These are phyloP conservation scores for Taphrina betulina DNA, from an alignment of 1,139 yeast species.

Conservation along the genomic window DNA sequence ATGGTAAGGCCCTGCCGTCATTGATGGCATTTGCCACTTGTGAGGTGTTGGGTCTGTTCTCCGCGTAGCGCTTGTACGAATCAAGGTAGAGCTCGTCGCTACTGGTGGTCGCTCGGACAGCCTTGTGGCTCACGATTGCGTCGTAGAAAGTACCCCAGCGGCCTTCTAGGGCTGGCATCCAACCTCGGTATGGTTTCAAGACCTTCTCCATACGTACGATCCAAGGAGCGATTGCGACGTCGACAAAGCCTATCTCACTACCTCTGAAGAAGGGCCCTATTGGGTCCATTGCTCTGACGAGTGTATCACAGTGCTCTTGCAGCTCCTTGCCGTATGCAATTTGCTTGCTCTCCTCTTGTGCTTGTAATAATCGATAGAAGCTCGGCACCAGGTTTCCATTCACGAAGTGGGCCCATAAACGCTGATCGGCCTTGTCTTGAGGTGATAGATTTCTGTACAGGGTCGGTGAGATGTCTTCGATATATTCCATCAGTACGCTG, in stretches of 20 bases:
- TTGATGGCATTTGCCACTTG: slow-evolving; percentile 33
- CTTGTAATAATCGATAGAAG: slow-evolving; percentile 30
- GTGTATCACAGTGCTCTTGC: slow-evolving; percentile 10
- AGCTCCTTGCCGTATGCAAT: slow-evolving; percentile 18
- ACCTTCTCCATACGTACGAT: slow-evolving; percentile 26
- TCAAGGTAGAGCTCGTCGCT: slow-evolving; percentile 30
- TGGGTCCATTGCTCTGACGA: slow-evolving; percentile 3
- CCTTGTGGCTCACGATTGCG: slow-evolving; percentile 10
- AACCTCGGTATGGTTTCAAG: slow-evolving; percentile 32
- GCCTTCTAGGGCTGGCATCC: slow-evolving; percentile 10
- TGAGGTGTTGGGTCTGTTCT: slow-evolving; percentile 30
- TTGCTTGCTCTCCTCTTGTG: slow-evolving; percentile 16
- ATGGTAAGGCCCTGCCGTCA: slow-evolving; percentile 28
- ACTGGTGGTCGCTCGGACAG: slow-evolving; percentile 26
- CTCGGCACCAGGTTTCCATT: slow-evolving; percentile 21
- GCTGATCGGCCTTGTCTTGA: slow-evolving; percentile 15
- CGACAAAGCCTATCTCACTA: slow-evolving; percentile 8
- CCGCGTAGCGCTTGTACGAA: slow-evolving; percentile 32
- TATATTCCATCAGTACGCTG: slow-evolving; percentile 26
- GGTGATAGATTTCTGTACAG: not conserved
- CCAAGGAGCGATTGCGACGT: slow-evolving; percentile 31
- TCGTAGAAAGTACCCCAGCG: slow-evolving; percentile 12
- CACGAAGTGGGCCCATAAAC: slow-evolving; percentile 16
- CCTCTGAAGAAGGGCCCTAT: slow-evolving; percentile 31
- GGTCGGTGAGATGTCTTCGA: slow-evolving; percentile 23